Base-by-base conservation (phyloP, 345 rosid species). In the Camelina laxa region DNA sequence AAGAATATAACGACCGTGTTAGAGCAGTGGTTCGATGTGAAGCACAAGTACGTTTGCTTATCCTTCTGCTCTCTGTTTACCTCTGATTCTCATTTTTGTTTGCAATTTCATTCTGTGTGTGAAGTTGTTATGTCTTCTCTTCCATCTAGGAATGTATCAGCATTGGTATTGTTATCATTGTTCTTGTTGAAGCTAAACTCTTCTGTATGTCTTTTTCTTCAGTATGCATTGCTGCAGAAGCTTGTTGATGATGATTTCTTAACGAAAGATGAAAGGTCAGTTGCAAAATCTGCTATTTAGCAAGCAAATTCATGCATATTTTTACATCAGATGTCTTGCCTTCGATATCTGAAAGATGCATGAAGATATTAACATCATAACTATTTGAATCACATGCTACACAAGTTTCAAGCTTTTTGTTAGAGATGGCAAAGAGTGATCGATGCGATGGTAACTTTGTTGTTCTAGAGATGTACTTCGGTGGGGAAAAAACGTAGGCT, bases 161-260 rank as follows among this genome's bases (percentile, higher is more conserved):
- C 35, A 20, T 59, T 48, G 31, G 36, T 51, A n/a, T 36, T 42
- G 60, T 59, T 33, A 55, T 59, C 58, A 38, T 41, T 68, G 33
- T 53, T 49, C 20, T 59, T 61, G 38, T 60, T 67, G 19, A 6
- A 42, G 20, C 59, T 68, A 54, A 51, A 54, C 24, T 33, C 21
- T 21, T 67, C 2, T 53, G 2, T 53, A 1, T 41, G 47, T 3
- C 20, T 56, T 48, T 63, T 63, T 69, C 55, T 57, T 71, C 85
- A 91, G 97, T 93, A 94, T 79, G 93, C 90, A 17, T 85, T 94
- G 83, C 91, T 94, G 31, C 91, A 87, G 66, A 87, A 89, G 79
- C 96, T 91, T 77, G 75, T 88, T 50, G 80, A 75, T 74, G 93
- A 85, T 56, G 80, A 82, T 72, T 86, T 60, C 87, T 79, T 91